A percentile compares a stretch with the other conserved stretches of the same genome.
phyloP scores from a whole-genome alignment of 768 basidiomycete species.

The Cystofilobasidium macerans region DNA sequence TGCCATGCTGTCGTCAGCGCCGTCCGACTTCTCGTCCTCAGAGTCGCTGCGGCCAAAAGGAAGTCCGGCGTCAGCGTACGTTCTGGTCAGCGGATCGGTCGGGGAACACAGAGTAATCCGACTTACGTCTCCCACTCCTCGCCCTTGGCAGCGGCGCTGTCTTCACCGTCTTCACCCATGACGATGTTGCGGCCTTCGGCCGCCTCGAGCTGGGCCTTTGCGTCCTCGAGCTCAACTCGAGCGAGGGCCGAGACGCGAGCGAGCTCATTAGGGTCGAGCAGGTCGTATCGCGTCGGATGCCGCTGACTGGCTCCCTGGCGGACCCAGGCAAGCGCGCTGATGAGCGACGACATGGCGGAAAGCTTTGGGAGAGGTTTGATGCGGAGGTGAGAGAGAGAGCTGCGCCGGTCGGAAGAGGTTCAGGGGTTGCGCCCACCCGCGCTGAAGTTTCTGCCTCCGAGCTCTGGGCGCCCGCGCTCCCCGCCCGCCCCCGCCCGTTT shows the following conservation, averaged over 20 bases:
- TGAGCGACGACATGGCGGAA: constrained; percentile 18
- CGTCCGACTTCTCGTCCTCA: constrained; percentile 27
- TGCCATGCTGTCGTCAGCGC: constrained; percentile 31
- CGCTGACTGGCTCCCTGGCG: constrained; percentile 62
- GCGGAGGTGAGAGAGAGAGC: too few relatives aligned
- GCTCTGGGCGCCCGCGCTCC: too few relatives aligned
- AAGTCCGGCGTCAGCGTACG: constrained; percentile 3
- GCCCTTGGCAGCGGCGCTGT: constrained; percentile 37
- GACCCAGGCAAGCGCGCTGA: constrained; percentile 47
- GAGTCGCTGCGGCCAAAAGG: constrained; percentile 39
- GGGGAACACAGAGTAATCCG: constrained; percentile 18
- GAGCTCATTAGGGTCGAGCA: constrained; percentile 72
- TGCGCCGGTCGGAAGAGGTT: too few relatives aligned
- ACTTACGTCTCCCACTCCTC: constrained; percentile 82
- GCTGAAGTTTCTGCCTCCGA: too few relatives aligned
- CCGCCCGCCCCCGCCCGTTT: too few relatives aligned
- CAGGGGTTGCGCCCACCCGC: too few relatives aligned
- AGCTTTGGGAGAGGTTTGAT: too few relatives aligned
- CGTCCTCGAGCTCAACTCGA: constrained; percentile 78
- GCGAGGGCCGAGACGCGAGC: constrained; percentile 80
- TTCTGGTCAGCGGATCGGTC: too few relatives aligned
- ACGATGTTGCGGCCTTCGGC: constrained; percentile 60
- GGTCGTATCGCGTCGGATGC: constrained; percentile 74
- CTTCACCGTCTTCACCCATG: constrained; percentile 53
- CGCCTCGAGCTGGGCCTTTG: constrained; percentile 67